Evolutionary conservation across 208 protist genomes (phyloP), one percentile per base, ranked within the genome.

Genomic region (Acanthamoeba divionensis): DNA sequence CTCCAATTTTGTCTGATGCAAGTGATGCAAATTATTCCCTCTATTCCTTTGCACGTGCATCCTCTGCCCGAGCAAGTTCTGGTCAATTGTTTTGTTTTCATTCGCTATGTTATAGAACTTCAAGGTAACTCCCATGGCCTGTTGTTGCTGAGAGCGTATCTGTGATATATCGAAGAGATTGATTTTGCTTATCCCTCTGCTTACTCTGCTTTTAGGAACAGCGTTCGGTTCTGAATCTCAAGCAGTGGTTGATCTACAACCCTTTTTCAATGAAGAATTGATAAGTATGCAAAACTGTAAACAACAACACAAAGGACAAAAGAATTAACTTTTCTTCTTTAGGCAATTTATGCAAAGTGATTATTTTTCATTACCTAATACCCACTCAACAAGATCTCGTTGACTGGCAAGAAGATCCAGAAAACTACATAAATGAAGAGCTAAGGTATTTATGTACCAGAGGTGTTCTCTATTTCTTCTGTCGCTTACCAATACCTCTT

Each of bases 391-490:
- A 80, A 33, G 71, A 80, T 29, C 71, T 80, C 45, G 7, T 15
- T 29, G 44, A 80, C 15, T 80, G 71, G 71, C 47, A 80, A 29
- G 9, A 44, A 21, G 71, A 80, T 21, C 71, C 71, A 6, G 71
- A 80, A 31, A 80, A 80, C 71, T 80, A 80, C 36, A 62, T 80
- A 29, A 80, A 80, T 31, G 71, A 80, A 31, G 71, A 80, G 24
- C 12, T 80, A 4, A 80, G 71, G 71, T 80, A 29, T 48, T 29
- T 36, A 15, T 0, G 15, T 36, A 31, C 38, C 36, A 41, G 36
- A 41, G 36, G 36, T 41, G 36, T 41, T 41, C 36, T 6, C 36
- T 41, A 5, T n/a, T n/a, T 57, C 52, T 13, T 5, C 21, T 62
- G n/a, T 62, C 54, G 6, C 54, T 3, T 62, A 5, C 54, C 54